These are phyloP conservation scores for Fusarium tupiense DNA, from an alignment of 2,329 filamentous ascomycete species.

Conservation along the genomic window DNA sequence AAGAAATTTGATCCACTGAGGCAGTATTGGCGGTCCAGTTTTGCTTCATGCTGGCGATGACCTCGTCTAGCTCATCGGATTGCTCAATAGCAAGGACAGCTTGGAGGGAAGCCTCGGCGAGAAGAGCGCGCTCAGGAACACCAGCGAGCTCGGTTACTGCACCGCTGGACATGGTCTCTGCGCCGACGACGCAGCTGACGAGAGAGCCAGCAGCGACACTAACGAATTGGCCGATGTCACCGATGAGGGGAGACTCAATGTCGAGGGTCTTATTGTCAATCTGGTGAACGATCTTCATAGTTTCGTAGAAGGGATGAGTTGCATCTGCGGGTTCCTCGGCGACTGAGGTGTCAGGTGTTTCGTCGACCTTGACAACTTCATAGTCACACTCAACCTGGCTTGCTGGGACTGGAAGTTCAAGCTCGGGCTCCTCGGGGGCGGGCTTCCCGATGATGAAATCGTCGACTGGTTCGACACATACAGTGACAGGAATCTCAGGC, in stretches of 20 bases:
- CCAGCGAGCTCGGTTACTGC: neutral
- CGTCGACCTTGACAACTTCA: neutral
- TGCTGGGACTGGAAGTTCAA: neutral
- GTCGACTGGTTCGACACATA: too few relatives aligned
- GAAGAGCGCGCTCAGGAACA: neutral
- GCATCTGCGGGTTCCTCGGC: neutral
- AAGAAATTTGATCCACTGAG: constrained; percentile 4
- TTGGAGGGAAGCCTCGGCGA: constrained; percentile 20
- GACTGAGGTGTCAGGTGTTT: neutral
- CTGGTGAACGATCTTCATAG: neutral
- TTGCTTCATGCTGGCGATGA: constrained; percentile 20
- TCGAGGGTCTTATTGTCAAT: neutral
- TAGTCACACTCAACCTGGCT: neutral
- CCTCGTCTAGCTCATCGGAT: constrained; percentile 25
- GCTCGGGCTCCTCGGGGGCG: neutral
- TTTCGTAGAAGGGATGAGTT: neutral
- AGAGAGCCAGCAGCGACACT: neutral
- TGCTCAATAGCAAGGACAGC: constrained; percentile 24
- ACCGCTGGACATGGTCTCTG: neutral
- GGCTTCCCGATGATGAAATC: neutral
- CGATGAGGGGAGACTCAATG: neutral
- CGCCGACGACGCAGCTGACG: neutral
- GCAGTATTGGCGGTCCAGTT: constrained; percentile 22
- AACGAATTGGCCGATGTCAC: neutral
- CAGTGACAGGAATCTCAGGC: neutral